These are phyloP conservation scores for Periconia digitata DNA, from an alignment of 2,329 filamentous ascomycete genomes.

Conservation along the genomic window DNA sequence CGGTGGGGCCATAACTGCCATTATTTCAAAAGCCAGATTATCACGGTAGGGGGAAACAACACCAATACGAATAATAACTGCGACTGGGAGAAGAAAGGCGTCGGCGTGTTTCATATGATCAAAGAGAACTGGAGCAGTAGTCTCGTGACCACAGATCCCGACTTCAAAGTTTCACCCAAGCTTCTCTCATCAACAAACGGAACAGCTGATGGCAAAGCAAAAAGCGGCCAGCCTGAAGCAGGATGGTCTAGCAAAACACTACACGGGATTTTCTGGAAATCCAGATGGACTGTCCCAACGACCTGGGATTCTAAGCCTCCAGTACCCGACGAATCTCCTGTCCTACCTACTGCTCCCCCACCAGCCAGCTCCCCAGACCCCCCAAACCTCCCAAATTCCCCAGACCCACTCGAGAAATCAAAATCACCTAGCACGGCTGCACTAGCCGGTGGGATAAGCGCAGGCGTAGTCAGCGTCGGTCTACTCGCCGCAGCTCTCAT, in stretches of 20 bases:
- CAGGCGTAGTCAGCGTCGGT: slow-evolving; percentile 15
- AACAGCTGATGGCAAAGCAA: slow-evolving; percentile 15
- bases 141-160: slow-evolving; percentile 9
- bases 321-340: not conserved
- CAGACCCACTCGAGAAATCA: slow-evolving; percentile 1
- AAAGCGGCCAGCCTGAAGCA: slow-evolving; percentile 16
- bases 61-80: slow-evolving; percentile 12
- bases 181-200: slow-evolving; percentile 13
- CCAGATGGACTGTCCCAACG: slow-evolving; percentile 7
- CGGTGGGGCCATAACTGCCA: slow-evolving; percentile 49
- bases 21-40: slow-evolving; percentile 43
- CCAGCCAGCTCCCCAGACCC: not conserved
- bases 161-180: slow-evolving; percentile 10
- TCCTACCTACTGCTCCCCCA: slow-evolving; percentile 1
- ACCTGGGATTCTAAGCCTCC: slow-evolving; percentile 4
- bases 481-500: slow-evolving; percentile 14
- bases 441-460: slow-evolving; percentile 21
- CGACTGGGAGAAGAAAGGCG: slow-evolving; percentile 24
- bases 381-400: not conserved
- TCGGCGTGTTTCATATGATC: slow-evolving; percentile 17
- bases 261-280: slow-evolving; percentile 15
- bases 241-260: slow-evolving; percentile 18
- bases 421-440: slow-evolving; percentile 7
- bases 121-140: slow-evolving; percentile 17
- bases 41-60: slow-evolving; percentile 44